Conservation (phyloP, 1,284 basidiomycete species). For the Irpex rosettiformis region DNA sequence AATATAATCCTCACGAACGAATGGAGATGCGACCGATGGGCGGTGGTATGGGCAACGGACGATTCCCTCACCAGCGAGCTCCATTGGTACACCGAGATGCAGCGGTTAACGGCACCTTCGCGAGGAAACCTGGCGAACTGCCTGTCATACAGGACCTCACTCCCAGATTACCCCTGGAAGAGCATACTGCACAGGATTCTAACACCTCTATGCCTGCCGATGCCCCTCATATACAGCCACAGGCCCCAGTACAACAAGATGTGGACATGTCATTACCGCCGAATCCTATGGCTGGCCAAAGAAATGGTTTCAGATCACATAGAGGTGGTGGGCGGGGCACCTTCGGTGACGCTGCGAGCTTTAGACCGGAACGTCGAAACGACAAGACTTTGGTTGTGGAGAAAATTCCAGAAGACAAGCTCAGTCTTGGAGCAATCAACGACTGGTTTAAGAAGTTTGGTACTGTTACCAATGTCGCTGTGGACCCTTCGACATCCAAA, state of each 20-base stretch:
- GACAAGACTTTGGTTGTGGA: conserved; percentile 91
- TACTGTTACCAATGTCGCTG: conserved; percentile 88
- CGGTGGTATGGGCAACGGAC: conserved; percentile 23
- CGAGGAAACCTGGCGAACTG: conserved; percentile 56
- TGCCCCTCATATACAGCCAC: background rate
- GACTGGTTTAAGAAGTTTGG: conserved; percentile 93
- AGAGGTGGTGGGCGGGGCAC: conserved; percentile 39
- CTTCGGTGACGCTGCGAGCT: conserved; percentile 61
- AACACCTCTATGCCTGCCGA: background rate
- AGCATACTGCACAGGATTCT: conserved; percentile 17
- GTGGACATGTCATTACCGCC: conserved; percentile 16
- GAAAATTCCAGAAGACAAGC: conserved; percentile 85
- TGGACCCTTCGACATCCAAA: conserved; percentile 71
- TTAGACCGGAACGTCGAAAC: conserved; percentile 62
- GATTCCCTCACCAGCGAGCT: conserved; percentile 47
- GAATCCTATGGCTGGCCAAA: conserved; percentile 14
- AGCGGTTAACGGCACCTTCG: conserved; percentile 43
- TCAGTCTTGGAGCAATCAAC: conserved; percentile 77
- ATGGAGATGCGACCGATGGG: conserved; percentile 64
- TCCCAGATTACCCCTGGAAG: conserved; percentile 40
- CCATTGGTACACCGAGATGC: conserved; percentile 48
- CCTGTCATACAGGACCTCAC: conserved; percentile 80
- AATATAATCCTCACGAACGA: conserved; percentile 75
- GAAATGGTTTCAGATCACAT: conserved; percentile 32
- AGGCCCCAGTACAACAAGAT: background rate